Evolutionary conservation across 768 basidiomycete genomes (phyloP).

Genomic region (Podaxis sp.): DNA sequence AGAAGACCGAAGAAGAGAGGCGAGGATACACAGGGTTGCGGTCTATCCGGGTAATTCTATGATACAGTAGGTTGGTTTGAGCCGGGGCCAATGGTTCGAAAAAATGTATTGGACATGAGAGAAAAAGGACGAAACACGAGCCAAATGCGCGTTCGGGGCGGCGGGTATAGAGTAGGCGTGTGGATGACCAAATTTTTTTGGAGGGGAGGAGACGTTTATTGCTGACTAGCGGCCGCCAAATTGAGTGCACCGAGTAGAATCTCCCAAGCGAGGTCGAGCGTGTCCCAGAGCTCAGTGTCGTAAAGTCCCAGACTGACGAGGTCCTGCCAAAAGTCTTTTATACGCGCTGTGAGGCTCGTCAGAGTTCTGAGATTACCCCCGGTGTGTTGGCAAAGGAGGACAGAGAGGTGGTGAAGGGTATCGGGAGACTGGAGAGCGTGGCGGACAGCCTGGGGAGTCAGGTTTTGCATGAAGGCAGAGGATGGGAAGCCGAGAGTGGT

Average conservation of each 20-base stretch:
- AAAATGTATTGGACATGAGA: background rate
- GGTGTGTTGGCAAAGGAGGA: slow-evolving; percentile 45
- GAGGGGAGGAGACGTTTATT: background rate
- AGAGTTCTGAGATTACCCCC: slow-evolving; percentile 39
- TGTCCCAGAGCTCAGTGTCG: slow-evolving; percentile 73
- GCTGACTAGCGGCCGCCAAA: slow-evolving; percentile 35
- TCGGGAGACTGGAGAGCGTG: slow-evolving; percentile 42
- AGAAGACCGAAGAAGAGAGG: background rate
- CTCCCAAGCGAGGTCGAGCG: slow-evolving; percentile 77
- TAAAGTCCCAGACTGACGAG: slow-evolving; percentile 68
- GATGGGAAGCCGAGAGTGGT: slow-evolving; percentile 59
- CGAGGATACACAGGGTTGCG: background rate
- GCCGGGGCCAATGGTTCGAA: background rate
- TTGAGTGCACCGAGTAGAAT: slow-evolving; percentile 57
- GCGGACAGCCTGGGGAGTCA: slow-evolving; percentile 40
- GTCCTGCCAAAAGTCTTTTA: slow-evolving; percentile 80
- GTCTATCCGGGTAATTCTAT: slow-evolving; percentile 9
- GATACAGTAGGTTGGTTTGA: slow-evolving; percentile 4
- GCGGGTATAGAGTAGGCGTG: background rate
- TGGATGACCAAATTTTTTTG: background rate
- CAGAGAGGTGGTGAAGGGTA: slow-evolving; percentile 51
- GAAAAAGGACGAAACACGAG: slow-evolving; percentile 2
- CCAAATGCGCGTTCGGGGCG: slow-evolving; percentile 2
- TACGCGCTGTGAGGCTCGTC: slow-evolving; percentile 56
- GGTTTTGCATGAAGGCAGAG: slow-evolving; percentile 35